These are phyloP conservation scores for Posidonia oceanica DNA, from an alignment of 116 monocot species.

Conservation along the genomic window DNA sequence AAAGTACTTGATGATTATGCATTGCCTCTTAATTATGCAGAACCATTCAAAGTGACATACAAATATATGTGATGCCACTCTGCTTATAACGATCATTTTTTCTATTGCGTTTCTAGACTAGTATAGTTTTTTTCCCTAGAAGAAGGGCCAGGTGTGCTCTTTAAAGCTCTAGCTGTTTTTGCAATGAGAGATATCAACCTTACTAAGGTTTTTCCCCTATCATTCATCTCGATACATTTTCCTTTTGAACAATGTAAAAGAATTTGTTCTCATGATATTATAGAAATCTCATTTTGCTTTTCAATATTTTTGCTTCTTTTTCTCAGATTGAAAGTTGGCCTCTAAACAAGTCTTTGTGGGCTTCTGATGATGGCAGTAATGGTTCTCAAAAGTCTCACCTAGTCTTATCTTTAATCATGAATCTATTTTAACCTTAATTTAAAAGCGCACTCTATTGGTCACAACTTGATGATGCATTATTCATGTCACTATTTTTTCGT, in stretches of 20 bases:
- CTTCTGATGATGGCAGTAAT: slow-evolving; percentile 30
- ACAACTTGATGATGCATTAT: no score
- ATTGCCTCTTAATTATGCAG: slow-evolving; percentile 23
- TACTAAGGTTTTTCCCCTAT: slow-evolving; percentile 45
- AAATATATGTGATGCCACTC: not conserved
- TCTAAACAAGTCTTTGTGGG: slow-evolving; percentile 35
- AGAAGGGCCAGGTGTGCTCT: slow-evolving; percentile 89
- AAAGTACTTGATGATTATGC: slow-evolving; percentile 19
- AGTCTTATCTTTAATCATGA: not conserved
- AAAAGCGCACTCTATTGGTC: not conserved
- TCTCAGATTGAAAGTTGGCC: slow-evolving; percentile 92
- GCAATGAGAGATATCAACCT: slow-evolving; percentile 85
- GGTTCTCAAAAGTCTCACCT: slow-evolving; percentile 36
- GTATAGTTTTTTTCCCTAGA: slow-evolving; percentile 94
- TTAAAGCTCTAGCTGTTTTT: slow-evolving; percentile 95
- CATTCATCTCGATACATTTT: not conserved
- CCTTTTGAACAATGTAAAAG: no score
- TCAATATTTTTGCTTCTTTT: slow-evolving; percentile 3
- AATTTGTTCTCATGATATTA: not conserved
- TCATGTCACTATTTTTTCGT: not conserved
- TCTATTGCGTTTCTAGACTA: slow-evolving; percentile 38
- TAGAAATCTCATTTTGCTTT: not conserved
- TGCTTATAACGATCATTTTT: not conserved
- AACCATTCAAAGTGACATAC: not conserved
- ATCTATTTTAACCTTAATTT: not conserved